Evolutionary conservation across 306 rosid genomes (phyloP), one percentile per base, ranked within the genome.

Genomic region (Acacia acuminata): DNA sequence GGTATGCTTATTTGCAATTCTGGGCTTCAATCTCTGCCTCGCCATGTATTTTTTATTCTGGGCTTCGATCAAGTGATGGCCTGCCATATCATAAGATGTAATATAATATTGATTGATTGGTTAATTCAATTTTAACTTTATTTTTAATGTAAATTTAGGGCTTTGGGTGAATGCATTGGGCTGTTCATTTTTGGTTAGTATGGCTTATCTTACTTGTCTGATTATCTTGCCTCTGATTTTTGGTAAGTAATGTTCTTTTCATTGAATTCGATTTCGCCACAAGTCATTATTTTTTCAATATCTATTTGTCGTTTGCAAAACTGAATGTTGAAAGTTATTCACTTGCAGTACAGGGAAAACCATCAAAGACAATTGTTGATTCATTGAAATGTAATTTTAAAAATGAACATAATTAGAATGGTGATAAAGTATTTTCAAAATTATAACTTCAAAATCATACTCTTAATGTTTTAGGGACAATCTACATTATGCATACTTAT

Each of bases 131-230:
- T 81, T 64, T 68, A 24, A 50, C 17, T 81, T 79, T 20, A 42
- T 13, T 87, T 0, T 63, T 38, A 8, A 8, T 72, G 81, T 68
- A 12, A 12, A 34, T 42, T 24, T 65, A 95, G 99, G 94, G 27
- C 99, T 95, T 58, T 95, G 98, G 99, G 25, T 90, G 76, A 88
- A 82, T 84, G 97, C 99, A 6, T 34, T 95, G 91, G 98, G 98
- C 40, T 95, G 99, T 90, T 95, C 99, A 5, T 84, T 95, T 88
- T 90, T 95, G 84, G 97, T 95, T 82, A 95, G 99, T 92, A 90
- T 92, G 97, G 99, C 98, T 86, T 93, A 98, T 68, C 96, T 95
- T 75, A 83, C 88, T 70, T 95, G 99, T 92, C 85, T 95, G 80
- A 88, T 91, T 88, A 76, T 81, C 83, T 83, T 96, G 90, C 99